Conservation (phyloP, 352 stramenopile species). For the Globisporangium heterothallicum region DNA sequence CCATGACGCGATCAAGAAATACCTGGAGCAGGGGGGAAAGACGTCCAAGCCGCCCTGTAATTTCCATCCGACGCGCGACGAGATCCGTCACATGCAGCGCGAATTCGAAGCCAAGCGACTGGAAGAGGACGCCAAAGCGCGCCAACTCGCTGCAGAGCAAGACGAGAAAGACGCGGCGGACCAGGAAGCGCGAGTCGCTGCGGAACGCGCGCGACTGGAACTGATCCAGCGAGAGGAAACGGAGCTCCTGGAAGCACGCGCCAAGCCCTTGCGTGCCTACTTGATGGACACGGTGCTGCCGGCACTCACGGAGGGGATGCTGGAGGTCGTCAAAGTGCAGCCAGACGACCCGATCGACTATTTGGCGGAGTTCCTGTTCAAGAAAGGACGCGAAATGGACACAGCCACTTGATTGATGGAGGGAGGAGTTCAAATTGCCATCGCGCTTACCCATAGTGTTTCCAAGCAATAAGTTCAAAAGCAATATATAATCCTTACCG, state of each 20-base stretch:
- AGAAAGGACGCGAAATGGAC: slow-evolving; percentile 64
- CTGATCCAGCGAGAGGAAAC: slow-evolving; percentile 74
- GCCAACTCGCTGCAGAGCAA: slow-evolving; percentile 35
- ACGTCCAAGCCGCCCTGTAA: slow-evolving; percentile 51
- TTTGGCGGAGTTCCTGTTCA: slow-evolving; percentile 83
- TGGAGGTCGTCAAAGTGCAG: slow-evolving; percentile 85
- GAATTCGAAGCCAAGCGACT: slow-evolving; percentile 39
- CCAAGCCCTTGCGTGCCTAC: slow-evolving; percentile 76
- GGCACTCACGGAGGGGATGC: slow-evolving; percentile 77
- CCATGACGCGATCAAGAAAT: slow-evolving; percentile 46
- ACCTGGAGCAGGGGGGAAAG: slow-evolving; percentile 70
- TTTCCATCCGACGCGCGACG: slow-evolving; percentile 75
- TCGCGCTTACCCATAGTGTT: not conserved
- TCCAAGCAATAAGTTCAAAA: not conserved
- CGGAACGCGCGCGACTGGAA: slow-evolving; percentile 59
- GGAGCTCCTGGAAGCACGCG: slow-evolving; percentile 70
- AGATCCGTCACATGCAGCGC: slow-evolving; percentile 41
- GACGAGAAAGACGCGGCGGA: slow-evolving; percentile 43
- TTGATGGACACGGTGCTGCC: slow-evolving; percentile 84
- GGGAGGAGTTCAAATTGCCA: not conserved
- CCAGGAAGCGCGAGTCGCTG: slow-evolving; percentile 38
- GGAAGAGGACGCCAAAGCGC: slow-evolving; percentile 33
- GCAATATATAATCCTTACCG: slow-evolving; percentile 7
- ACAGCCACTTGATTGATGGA: slow-evolving; percentile 5
- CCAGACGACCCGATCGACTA: slow-evolving; percentile 85